Conservation (phyloP, 2,329 filamentous ascomycete species). For the Allantophomopsis lycopodina region DNA sequence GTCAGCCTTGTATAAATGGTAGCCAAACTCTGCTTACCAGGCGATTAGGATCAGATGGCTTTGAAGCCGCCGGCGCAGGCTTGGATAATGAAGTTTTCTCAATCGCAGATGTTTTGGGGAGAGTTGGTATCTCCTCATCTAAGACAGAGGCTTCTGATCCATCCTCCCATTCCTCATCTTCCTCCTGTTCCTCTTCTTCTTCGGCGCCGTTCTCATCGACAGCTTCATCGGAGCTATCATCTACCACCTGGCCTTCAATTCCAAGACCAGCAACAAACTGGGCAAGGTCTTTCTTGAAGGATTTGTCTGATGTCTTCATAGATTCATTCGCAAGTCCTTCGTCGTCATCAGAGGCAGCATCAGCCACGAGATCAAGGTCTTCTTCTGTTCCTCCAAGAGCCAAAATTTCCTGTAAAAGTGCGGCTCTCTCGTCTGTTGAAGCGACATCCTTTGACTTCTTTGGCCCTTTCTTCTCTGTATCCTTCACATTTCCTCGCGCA, state of each 20-base stretch:
- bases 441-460: conserved; percentile 3
- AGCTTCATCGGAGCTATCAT: conserved; percentile 12
- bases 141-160: conserved; percentile 17
- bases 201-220: conserved; percentile 19
- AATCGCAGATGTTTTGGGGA: conserved; percentile 1
- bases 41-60: conserved; percentile 12
- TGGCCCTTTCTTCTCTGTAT: conserved; percentile 8
- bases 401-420: conserved; percentile 47
- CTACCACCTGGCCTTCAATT: conserved; percentile 28
- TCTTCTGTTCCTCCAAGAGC: conserved; percentile 52
- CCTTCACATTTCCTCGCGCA: conserved; percentile 17
- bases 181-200: conserved; percentile 18
- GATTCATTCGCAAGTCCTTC: conserved; percentile 3
- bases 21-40: conserved; percentile 14
- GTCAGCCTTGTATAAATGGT: conserved; percentile 8
- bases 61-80: not conserved
- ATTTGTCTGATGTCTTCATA: conserved; percentile 27
- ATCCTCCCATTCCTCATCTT: conserved; percentile 18
- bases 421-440: conserved; percentile 14
- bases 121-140: conserved; percentile 18
- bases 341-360: conserved; percentile 31
- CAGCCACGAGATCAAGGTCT: conserved; percentile 46
- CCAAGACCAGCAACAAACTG: conserved; percentile 36
- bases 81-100: not conserved
- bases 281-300: conserved; percentile 33